These are phyloP conservation scores for Austroboletus eburneus DNA, from an alignment of 768 basidiomycete species.

Conservation along the genomic window DNA sequence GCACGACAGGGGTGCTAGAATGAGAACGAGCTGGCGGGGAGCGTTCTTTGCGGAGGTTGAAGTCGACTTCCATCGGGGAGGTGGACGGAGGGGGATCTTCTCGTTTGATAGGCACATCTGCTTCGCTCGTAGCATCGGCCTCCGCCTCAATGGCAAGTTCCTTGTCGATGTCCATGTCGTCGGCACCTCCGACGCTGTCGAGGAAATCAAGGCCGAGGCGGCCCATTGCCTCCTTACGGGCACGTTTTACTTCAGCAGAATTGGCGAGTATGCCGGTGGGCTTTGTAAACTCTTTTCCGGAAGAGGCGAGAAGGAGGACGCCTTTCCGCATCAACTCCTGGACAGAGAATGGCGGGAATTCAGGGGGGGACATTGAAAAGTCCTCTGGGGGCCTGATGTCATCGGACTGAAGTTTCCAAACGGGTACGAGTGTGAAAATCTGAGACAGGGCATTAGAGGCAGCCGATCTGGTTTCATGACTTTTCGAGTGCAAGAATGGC, in stretches of 20 bases:
- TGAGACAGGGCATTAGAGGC: constrained; percentile 86
- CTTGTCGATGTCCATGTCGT: constrained; percentile 84
- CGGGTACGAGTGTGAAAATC: constrained; percentile 79
- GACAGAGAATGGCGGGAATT: constrained; percentile 75
- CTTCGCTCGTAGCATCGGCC: constrained; percentile 41
- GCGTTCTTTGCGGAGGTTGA: constrained; percentile 37
- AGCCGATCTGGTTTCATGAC: constrained; percentile 87
- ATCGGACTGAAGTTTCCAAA: constrained; percentile 52
- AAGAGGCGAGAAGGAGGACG: constrained; percentile 80
- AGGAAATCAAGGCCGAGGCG: constrained; percentile 86
- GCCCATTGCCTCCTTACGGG: constrained; percentile 84
- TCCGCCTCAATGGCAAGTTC: constrained; percentile 64
- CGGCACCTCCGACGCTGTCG: constrained; percentile 61
- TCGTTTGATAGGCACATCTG: constrained; percentile 36
- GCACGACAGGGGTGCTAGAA: constrained; percentile 41
- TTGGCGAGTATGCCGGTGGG: constrained; percentile 69
- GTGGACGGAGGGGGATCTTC: constrained; percentile 34
- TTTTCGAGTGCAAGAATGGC: constrained; percentile 87
- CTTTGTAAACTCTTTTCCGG: constrained; percentile 87
- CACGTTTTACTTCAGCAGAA: constrained; percentile 77
- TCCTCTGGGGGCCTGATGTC: constrained; percentile 24
- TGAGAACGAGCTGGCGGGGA: constrained; percentile 40
- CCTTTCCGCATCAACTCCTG: constrained; percentile 71
- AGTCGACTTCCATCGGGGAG: constrained; percentile 46
- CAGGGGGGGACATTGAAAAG: constrained; percentile 37